Base-by-base conservation (phyloP, 2,329 filamentous ascomycete genomes). In the Aspergillus sp. region DNA sequence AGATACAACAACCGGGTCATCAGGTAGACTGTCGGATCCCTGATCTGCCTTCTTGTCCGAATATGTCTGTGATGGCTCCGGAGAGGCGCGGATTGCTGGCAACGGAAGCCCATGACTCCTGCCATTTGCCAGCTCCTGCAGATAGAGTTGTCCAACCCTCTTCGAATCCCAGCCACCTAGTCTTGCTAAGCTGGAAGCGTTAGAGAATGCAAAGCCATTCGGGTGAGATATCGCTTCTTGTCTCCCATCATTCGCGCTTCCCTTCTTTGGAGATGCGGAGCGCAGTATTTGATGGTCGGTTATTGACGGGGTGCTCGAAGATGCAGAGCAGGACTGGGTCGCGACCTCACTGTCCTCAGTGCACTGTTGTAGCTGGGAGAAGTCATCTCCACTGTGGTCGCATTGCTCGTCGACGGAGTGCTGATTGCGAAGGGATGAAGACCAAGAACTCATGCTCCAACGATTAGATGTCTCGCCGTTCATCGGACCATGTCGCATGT, bases 81-180 rank as follows among this genome's bases (percentile, higher is more conserved):
- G 69, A n/a, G 69, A 67, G 7, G 60, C 59, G 30, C 62, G 65
- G 41, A 66, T 54, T 49, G 66, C 61, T 38, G 66, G 61, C 52
- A 67, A 51, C 38, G 58, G 68, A 60, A 62, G 66, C 56, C 62
- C 67, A 15, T 71, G 68, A 12, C 69, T 67, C 47, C 69, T 69
- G 13, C 73, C 74, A 39, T 72, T 72, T 15, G 77, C 73, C 61
- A 83, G 68, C 61, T 83, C 77, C 59, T 84, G 79, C 5, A 86
- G 70, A 68, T 84, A 86, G n/a, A 84, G 77, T 61, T 84, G 81
- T 3, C 81, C 83, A 2, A 83, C 81, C 59, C 82, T 81, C 58
- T 81, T 82, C 1, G 82, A 81, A 55, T 83, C 81, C 80, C 83
- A 86, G 36, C 80, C 78, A 7, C 80, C 80, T 60, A 83, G 78